phyloP scores from a whole-genome alignment of 371 early-diverging fungal genomes.

The Mortierella sp. region DNA sequence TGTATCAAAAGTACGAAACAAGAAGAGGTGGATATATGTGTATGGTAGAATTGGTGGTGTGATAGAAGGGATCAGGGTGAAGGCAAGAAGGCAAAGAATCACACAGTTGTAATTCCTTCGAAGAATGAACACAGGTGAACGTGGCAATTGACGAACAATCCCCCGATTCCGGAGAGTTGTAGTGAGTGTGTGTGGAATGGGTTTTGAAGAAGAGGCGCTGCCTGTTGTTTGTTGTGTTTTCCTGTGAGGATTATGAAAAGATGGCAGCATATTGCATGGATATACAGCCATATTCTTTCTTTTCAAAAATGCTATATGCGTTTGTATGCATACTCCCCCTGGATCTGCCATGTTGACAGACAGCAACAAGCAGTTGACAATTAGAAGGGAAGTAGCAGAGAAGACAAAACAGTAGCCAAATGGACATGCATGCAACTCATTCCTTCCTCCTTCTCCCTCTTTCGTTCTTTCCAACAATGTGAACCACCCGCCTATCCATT shows the following conservation, averaged over 20 bases:
- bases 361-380: neutral
- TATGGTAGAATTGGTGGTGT: neutral
- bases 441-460: neutral
- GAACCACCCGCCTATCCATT: neutral
- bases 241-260: neutral
- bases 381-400: neutral
- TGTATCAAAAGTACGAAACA: constrained; percentile 52
- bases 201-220: neutral
- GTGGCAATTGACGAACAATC: neutral
- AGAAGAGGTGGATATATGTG: constrained; percentile 20
- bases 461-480: too few species aligned
- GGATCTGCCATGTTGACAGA: neutral
- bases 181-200: neutral
- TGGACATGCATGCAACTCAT: neutral
- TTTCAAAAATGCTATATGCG: too few species aligned
- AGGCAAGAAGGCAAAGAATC: neutral
- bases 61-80: neutral
- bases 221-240: neutral
- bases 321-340: neutral
- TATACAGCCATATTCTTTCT: constrained; percentile 5
- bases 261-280: neutral
- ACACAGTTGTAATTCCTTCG: neutral
- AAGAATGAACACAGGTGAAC: neutral
- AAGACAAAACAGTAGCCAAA: neutral
- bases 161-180: neutral